Evolutionary conservation across 371 early-diverging fungal species (phyloP).

Genomic region (Hamiltosporidium tvaerminnensis): DNA sequence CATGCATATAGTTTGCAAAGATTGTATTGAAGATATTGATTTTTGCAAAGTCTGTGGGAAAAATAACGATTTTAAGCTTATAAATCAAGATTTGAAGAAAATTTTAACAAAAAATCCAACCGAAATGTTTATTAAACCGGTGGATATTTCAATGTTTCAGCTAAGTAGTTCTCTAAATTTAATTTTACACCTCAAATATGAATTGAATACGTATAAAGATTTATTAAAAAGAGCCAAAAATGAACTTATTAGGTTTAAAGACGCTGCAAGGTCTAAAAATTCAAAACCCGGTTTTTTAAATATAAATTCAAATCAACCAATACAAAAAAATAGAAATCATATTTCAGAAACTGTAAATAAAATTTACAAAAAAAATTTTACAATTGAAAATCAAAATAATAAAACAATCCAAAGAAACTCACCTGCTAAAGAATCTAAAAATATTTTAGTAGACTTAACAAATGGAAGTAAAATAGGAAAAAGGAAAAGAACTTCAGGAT

Average conservation of each 20-base stretch:
- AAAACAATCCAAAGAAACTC: too few species aligned
- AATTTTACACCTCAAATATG: neutral
- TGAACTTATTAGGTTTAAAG: neutral
- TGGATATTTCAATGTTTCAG: conserved; percentile 3
- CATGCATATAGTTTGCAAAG: conserved; percentile 3
- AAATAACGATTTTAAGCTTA: neutral
- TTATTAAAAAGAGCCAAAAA: neutral
- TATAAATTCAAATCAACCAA: too few species aligned
- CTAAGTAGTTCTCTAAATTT: conserved; percentile 1
- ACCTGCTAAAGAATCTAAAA: too few species aligned
- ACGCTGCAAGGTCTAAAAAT: too few species aligned
- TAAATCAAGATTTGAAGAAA: neutral
- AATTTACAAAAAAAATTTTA: too few species aligned
- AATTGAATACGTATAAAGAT: neutral
- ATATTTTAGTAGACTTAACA: too few species aligned
- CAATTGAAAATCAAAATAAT: too few species aligned
- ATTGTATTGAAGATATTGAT: neutral
- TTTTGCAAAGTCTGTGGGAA: neutral
- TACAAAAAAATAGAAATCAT: too few species aligned
- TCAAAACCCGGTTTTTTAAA: too few species aligned
- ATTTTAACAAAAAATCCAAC: neutral
- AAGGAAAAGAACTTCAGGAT: too few species aligned
- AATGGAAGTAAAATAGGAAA: too few species aligned
- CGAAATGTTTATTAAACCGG: neutral
- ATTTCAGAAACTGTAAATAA: too few species aligned